Base-by-base conservation (phyloP, 2,329 filamentous ascomycete genomes). In the Paramyrothecium sp. region DNA sequence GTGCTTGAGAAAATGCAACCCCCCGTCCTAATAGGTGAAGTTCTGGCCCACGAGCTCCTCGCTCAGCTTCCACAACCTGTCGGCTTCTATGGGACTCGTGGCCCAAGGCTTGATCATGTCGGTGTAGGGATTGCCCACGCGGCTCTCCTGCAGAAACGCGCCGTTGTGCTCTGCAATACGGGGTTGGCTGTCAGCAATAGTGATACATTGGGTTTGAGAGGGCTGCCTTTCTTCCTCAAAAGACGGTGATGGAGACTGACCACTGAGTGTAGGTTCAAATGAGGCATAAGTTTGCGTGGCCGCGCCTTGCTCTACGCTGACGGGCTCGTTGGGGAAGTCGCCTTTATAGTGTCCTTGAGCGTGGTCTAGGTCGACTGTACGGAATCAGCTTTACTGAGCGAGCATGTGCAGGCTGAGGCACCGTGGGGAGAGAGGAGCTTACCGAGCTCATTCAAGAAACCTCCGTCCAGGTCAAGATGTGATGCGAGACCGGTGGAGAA, bases 11-110 rank as follows among this genome's bases (percentile, higher is more conserved):
- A 30, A 30, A 30, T 30, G 10, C 26, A 30, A 5, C 26, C 4
- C 10, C 4, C 10, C 26, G 10, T 30, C 10, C 26, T 44, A 71
- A n/a, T 68, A 69, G 7, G 54, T 54, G 60, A 79, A 79, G 55
- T 72, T 67, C 56, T 79, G 68, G 1, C 68, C 71, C n/a, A 80
- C 77, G 52, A 81, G 61, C 60, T 75, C 65, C 67, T 80, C 76
- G n/a, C 75, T 79, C 51, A 79, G 48, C 48, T 69, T 69, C 79
- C 79, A 82, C 41, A 81, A 64, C 65, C 63, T 76, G 57, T 76
- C 73, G 0, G 79, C 78, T 52, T 73, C 71, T 8, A 72, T 17
- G 2, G 57, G 16, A 49, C 66, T 69, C n/a, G 67, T 69, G 1
- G 61, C 72, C 69, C 70, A 72, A 12, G 69, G 61, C 50, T 63